phyloP scores from a whole-genome alignment of 768 basidiomycete species.

The Terana coerulea region DNA sequence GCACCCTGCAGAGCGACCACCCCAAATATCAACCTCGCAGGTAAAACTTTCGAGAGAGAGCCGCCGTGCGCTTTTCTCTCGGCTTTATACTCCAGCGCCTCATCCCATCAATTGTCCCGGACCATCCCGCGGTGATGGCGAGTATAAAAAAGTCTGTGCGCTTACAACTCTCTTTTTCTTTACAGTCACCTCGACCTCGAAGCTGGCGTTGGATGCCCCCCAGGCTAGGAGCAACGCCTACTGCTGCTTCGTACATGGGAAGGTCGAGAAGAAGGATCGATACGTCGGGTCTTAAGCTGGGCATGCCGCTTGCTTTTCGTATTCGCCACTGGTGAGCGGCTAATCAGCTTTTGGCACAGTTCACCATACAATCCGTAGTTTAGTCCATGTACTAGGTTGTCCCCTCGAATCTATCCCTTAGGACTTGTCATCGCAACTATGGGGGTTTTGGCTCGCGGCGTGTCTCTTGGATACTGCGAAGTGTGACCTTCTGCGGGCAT shows the following conservation, averaged over 20 bases:
- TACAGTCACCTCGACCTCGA: slow-evolving; percentile 41
- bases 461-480: no score
- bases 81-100: slow-evolving; percentile 15
- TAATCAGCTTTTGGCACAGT: slow-evolving; percentile 70
- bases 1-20: slow-evolving; percentile 29
- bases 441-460: no score
- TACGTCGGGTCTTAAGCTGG: slow-evolving; percentile 47
- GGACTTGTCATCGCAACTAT: no score
- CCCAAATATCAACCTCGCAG: slow-evolving; percentile 74
- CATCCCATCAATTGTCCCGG: slow-evolving; percentile 34
- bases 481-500: no score
- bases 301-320: slow-evolving; percentile 60
- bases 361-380: neutral
- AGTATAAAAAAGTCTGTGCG: slow-evolving; percentile 24
- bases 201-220: slow-evolving; percentile 27
- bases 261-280: slow-evolving; percentile 46
- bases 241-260: slow-evolving; percentile 18
- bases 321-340: slow-evolving; percentile 46
- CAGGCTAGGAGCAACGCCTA: slow-evolving; percentile 14
- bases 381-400: slow-evolving; percentile 1
- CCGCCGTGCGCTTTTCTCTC: neutral
- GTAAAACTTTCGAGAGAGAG: slow-evolving; percentile 64
- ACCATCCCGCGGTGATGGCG: neutral
- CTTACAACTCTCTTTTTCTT: slow-evolving; percentile 27
- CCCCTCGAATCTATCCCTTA: no score